phyloP scores from a whole-genome alignment of 1,284 basidiomycete species.

The Ustilago crameri region DNA sequence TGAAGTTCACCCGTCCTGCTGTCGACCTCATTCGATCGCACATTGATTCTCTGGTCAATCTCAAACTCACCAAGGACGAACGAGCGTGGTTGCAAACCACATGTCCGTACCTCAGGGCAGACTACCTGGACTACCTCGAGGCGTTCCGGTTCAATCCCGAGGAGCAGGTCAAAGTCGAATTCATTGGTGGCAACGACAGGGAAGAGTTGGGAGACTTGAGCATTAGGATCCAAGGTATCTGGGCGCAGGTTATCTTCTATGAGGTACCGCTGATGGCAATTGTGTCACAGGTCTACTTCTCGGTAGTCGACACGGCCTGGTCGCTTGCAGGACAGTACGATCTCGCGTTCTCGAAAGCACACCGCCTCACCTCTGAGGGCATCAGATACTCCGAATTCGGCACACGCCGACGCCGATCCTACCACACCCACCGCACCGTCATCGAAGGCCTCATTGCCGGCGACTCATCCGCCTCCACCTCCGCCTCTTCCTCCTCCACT shows the following conservation, averaged over 20 bases:
- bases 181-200: slow-evolving; percentile 71
- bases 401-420: slow-evolving; percentile 86
- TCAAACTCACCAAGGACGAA: slow-evolving; percentile 77
- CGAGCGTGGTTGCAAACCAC: slow-evolving; percentile 75
- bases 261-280: slow-evolving; percentile 94
- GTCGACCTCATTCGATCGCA: slow-evolving; percentile 75
- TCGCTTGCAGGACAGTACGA: slow-evolving; percentile 77
- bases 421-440: slow-evolving; percentile 81
- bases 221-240: slow-evolving; percentile 80
- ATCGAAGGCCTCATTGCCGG: slow-evolving; percentile 78
- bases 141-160: slow-evolving; percentile 80
- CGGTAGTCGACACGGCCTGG: slow-evolving; percentile 81
- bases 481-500: not conserved
- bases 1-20: slow-evolving; percentile 78
- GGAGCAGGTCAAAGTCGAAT: slow-evolving; percentile 78
- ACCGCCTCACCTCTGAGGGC: slow-evolving; percentile 75
- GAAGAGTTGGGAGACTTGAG: slow-evolving; percentile 75
- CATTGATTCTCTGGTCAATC: slow-evolving; percentile 75
- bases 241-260: slow-evolving; percentile 92
- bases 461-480: slow-evolving; percentile 28
- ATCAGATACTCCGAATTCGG: slow-evolving; percentile 92
- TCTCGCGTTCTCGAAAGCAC: slow-evolving; percentile 81
- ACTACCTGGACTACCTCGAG: slow-evolving; percentile 82
- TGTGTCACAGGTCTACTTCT: slow-evolving; percentile 81
- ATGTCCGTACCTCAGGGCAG: slow-evolving; percentile 80